A percentile compares a stretch with the other conserved stretches of the same genome.
phyloP scores from a whole-genome alignment of 225 moss, liverwort and hornwort species.

The Bryum argenteum region DNA sequence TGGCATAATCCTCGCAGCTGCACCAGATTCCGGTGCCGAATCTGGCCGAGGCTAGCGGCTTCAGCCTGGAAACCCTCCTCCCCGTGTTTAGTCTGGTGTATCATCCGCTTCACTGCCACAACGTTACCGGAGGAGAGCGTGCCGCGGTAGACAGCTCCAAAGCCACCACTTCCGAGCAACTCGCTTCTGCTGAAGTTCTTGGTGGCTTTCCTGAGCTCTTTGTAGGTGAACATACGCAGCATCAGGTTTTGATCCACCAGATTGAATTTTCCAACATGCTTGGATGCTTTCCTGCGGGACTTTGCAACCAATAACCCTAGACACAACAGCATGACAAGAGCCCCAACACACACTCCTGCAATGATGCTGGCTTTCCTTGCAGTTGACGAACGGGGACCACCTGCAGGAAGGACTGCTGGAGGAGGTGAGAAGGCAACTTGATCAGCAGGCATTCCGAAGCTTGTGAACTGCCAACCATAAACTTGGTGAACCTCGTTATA shows the following conservation, averaged over 20 bases:
- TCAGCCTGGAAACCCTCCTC: constrained; percentile 48
- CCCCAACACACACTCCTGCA: background rate
- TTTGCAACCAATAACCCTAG: too few relatives aligned
- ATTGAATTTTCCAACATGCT: background rate
- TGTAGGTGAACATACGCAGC: too few relatives aligned
- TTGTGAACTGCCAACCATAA: background rate
- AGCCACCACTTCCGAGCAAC: too few relatives aligned
- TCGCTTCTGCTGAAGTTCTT: too few relatives aligned
- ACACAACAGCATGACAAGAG: background rate
- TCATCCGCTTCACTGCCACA: constrained; percentile 26
- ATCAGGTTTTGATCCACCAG: background rate
- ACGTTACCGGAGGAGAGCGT: constrained; percentile 24
- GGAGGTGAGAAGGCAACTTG: background rate
- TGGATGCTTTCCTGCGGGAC: background rate
- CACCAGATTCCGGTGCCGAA: too few relatives aligned
- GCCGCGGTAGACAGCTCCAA: constrained; percentile 55
- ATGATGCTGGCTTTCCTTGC: background rate
- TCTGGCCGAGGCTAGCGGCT: constrained; percentile 40
- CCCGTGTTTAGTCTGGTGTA: constrained; percentile 12
- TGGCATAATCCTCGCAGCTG: too few relatives aligned
- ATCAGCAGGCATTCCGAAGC: background rate
- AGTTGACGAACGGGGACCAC: background rate
- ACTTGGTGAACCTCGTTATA: background rate
- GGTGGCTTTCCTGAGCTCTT: too few relatives aligned
- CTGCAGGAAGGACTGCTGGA: background rate